phyloP scores from a whole-genome alignment of 306 rosid genomes.

The Trifolium fragiferum region DNA sequence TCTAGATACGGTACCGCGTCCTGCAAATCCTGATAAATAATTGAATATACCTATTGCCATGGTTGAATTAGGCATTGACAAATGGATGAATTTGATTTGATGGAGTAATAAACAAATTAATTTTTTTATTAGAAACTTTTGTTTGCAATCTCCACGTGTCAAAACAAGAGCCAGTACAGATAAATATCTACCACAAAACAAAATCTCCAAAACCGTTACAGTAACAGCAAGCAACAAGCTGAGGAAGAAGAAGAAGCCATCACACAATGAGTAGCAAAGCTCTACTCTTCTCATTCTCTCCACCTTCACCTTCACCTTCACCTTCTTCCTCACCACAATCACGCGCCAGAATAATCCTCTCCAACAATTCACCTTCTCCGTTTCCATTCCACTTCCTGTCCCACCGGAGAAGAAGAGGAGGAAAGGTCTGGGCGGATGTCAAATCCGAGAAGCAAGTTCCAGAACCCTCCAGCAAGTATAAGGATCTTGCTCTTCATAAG shows the following conservation, averaged over 20 bases:
- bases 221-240: neutral
- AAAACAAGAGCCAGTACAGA: conserved; percentile 50
- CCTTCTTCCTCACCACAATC: conserved; percentile 33
- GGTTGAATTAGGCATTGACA: no score
- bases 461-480: conserved; percentile 46
- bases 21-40: no score
- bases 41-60: no score
- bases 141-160: conserved; percentile 63
- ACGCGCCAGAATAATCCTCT: conserved; percentile 37
- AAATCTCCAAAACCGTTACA: conserved; percentile 20
- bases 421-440: conserved; percentile 68
- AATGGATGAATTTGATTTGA: no score
- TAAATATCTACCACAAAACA: conserved; percentile 53
- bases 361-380: conserved; percentile 2
- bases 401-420: conserved; percentile 39
- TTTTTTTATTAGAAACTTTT: no score
- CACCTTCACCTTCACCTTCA: conserved; percentile 35
- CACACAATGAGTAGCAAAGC: conserved; percentile 60
- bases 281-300: conserved; percentile 62
- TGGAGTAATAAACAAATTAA: no score
- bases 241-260: neutral
- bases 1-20: no score
- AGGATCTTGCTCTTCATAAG: conserved; percentile 35
- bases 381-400: conserved; percentile 24
- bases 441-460: conserved; percentile 63